Percentiles rank a stretch among this genome's conserved stretches.
These are phyloP conservation scores for Zarea fungicola DNA, from an alignment of 2,329 filamentous ascomycete genomes.

Conservation along the genomic window DNA sequence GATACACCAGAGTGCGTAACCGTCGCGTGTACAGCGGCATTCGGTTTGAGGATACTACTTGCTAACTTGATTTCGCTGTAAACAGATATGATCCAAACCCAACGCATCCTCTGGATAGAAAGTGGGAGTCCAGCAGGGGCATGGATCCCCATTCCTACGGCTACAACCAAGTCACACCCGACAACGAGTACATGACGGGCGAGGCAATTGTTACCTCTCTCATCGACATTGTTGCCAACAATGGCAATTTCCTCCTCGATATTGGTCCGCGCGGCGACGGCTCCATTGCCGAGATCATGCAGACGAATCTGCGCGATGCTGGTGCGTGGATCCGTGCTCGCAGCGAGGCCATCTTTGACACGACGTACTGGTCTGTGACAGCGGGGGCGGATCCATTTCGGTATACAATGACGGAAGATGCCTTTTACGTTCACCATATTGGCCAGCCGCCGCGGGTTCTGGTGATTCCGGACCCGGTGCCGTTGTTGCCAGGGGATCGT, in stretches of 20 bases:
- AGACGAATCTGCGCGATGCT: conserved; percentile 42
- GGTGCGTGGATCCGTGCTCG: conserved; percentile 50
- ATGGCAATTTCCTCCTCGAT: conserved; percentile 52
- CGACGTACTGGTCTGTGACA: conserved; percentile 49
- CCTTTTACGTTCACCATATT: conserved; percentile 48
- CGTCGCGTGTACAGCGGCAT: no score
- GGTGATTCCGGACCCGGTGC: conserved; percentile 38
- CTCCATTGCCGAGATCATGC: conserved; percentile 44
- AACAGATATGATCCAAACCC: conserved; percentile 11
- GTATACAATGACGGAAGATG: conserved; percentile 47
- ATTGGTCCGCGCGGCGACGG: conserved; percentile 53
- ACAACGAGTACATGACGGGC: conserved; percentile 47
- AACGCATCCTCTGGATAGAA: conserved; percentile 25
- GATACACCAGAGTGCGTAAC: conserved; percentile 53
- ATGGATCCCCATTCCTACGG: conserved; percentile 58
- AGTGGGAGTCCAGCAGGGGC: conserved; percentile 56
- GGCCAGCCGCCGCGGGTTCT: conserved; percentile 36
- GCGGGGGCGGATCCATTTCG: conserved; percentile 39
- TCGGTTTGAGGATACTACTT: not conserved
- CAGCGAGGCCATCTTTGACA: conserved; percentile 51
- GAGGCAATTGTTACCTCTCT: conserved; percentile 40
- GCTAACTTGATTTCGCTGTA: not conserved
- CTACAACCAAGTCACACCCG: conserved; percentile 51
- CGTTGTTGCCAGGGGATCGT: conserved; percentile 40
- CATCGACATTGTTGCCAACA: conserved; percentile 49